Base-by-base conservation (phyloP, 352 stramenopile species). In the Globisporangium sylvaticum region DNA sequence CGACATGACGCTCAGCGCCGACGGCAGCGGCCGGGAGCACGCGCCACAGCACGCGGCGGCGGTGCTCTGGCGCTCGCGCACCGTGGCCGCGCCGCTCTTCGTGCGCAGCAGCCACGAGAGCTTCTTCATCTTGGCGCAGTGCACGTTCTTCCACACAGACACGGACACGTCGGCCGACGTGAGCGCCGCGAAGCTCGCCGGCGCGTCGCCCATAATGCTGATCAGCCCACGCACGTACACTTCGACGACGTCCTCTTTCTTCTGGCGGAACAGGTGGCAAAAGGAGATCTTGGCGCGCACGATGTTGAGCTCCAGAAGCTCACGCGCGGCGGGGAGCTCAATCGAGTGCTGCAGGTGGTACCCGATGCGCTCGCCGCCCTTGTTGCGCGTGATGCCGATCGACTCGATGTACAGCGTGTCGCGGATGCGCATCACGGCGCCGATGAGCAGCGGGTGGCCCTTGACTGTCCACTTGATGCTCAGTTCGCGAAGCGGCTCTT, bases 371-470 rank as follows among this genome's bases (percentile, higher is more conserved):
- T 87, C 78, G 6, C 79, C 79, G 9, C 68, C 65, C 1, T 68
- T 53, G 4, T 75, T 79, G 44, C 71, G 68, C 8, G 80, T 72
- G 20, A 87, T 67, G 22, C 82, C 80, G 0, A 78, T 79, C 20
- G 71, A 68, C 44, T 91, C 79, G 65, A 89, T 70, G 52, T 75
- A 91, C 25, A 88, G 66, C 24, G 82, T 83, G 55, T 91, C 81
- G 18, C 77, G 74, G 6, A 75, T 71, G 20, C 78, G 78, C 31
- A 88, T 65, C 31, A 89, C 57, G 12, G 58, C 68, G 34, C 69
- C 56, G 4, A 78, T 58, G 27, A 82, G 22, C 32, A 62, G 31
- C 0, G 73, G 34, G 58, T 69, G 24, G 71, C 75, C 37, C 75
- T 57, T 63, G 20, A 91, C 76, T 48, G 75, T 68, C 83, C 83